phyloP scores from a whole-genome alignment of 2,329 filamentous ascomycete species.

The Cladosporium sp. region DNA sequence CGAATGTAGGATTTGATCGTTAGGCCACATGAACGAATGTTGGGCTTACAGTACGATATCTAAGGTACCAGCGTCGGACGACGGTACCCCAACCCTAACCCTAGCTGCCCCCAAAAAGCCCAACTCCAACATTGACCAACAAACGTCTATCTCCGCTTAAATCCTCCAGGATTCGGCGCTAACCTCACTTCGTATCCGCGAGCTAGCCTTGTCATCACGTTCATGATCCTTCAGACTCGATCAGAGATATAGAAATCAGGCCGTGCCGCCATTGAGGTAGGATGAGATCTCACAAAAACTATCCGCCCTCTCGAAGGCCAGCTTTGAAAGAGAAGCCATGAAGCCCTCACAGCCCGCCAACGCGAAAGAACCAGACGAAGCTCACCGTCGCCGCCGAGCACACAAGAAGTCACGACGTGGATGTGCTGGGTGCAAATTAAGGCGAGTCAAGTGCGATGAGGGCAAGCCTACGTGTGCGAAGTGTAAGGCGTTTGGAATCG shows the following conservation, averaged over 20 bases:
- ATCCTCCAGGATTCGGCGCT: constrained; percentile 24
- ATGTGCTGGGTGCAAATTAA: constrained; percentile 52
- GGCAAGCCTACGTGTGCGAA: constrained; percentile 43
- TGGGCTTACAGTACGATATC: too few relatives aligned
- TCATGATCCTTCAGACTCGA: too few relatives aligned
- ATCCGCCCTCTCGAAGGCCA: not conserved
- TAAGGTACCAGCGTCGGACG: too few relatives aligned
- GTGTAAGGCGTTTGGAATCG: constrained; percentile 43
- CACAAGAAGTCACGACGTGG: constrained; percentile 51
- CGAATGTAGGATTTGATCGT: too few relatives aligned
- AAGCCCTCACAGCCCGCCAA: not conserved
- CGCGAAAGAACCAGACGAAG: not conserved
- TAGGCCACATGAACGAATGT: too few relatives aligned
- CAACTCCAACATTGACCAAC: too few relatives aligned
- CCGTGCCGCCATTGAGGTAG: not conserved
- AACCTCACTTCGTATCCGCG: constrained; percentile 3
- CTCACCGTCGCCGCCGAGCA: constrained; percentile 18
- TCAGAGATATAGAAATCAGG: too few relatives aligned
- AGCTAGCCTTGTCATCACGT: not conserved
- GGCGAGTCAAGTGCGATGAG: constrained; percentile 54
- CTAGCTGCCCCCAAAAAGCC: too few relatives aligned
- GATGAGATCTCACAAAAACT: not conserved
- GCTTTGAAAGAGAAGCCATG: not conserved
- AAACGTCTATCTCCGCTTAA: too few relatives aligned
- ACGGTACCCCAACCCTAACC: too few relatives aligned